These are phyloP conservation scores for Fraxinus greggii DNA, from an alignment of 305 asterid species.

Conservation along the genomic window DNA sequence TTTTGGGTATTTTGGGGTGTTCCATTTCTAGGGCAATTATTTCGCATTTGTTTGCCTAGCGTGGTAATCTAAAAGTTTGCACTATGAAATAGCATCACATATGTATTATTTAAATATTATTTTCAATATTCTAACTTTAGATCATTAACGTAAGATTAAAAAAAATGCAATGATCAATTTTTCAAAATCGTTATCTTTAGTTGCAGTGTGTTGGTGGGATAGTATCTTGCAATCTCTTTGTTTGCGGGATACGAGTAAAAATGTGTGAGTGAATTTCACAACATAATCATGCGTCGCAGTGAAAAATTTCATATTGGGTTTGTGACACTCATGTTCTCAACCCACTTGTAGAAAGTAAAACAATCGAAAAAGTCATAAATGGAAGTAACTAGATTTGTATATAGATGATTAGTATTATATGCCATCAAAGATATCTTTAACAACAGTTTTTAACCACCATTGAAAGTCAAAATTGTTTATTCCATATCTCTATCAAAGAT, in stretches of 20 bases:
- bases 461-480: not conserved
- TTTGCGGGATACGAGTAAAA: not conserved
- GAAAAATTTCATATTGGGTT: not conserved
- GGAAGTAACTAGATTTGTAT: not conserved
- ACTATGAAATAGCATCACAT: not conserved
- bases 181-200: not conserved
- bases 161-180: not conserved
- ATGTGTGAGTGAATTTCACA: not conserved
- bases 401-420: not conserved
- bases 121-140: not conserved
- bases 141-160: not conserved
- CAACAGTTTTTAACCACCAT: not conserved
- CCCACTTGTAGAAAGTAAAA: not conserved
- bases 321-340: not conserved
- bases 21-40: too few relatives aligned
- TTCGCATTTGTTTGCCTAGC: not conserved
- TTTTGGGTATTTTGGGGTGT: not conserved
- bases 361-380: not conserved
- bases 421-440: not conserved
- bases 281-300: not conserved
- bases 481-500: slow-evolving; percentile 7
- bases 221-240: not conserved
- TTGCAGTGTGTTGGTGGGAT: not conserved
- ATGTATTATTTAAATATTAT: too few relatives aligned
- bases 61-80: not conserved